These are phyloP conservation scores for Phytophthora colocasiae DNA, from an alignment of 352 stramenopile species.

Conservation along the genomic window DNA sequence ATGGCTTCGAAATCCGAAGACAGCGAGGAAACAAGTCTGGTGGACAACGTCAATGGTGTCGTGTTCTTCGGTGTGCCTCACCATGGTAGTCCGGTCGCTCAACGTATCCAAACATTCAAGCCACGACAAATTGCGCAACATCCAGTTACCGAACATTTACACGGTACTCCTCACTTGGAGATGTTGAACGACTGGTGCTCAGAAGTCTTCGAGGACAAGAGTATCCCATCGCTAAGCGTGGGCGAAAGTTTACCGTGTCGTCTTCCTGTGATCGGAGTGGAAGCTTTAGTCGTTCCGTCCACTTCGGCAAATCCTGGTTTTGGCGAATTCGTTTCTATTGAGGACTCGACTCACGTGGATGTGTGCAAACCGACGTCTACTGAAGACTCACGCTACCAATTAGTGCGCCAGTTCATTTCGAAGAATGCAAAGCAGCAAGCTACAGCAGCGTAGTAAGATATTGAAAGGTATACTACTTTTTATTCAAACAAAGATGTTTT, in stretches of 20 bases:
- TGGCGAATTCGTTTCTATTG: conserved; percentile 68
- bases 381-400: conserved; percentile 64
- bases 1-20: conserved; percentile 46
- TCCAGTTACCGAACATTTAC: conserved; percentile 76
- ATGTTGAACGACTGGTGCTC: conserved; percentile 85
- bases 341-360: conserved; percentile 71
- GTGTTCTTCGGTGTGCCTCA: conserved; percentile 86
- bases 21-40: conserved; percentile 30
- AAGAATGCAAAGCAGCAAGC: conserved; percentile 27
- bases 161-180: conserved; percentile 76
- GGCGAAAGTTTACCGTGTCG: conserved; percentile 71
- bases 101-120: conserved; percentile 67
- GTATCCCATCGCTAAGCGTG: conserved; percentile 69
- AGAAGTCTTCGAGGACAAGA: conserved; percentile 55
- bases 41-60: conserved; percentile 74
- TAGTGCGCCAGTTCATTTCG: conserved; percentile 71
- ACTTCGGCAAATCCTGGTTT: conserved; percentile 79
- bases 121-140: conserved; percentile 61
- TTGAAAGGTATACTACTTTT: too few species aligned
- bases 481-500: conserved; percentile 9
- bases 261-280: conserved; percentile 70
- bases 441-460: conserved; percentile 7
- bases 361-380: conserved; percentile 78
- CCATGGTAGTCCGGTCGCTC: conserved; percentile 78
- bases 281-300: conserved; percentile 76